Evolutionary conservation across 2,329 filamentous ascomycete species (phyloP).

Genomic region (Epichloe coenophiala): DNA sequence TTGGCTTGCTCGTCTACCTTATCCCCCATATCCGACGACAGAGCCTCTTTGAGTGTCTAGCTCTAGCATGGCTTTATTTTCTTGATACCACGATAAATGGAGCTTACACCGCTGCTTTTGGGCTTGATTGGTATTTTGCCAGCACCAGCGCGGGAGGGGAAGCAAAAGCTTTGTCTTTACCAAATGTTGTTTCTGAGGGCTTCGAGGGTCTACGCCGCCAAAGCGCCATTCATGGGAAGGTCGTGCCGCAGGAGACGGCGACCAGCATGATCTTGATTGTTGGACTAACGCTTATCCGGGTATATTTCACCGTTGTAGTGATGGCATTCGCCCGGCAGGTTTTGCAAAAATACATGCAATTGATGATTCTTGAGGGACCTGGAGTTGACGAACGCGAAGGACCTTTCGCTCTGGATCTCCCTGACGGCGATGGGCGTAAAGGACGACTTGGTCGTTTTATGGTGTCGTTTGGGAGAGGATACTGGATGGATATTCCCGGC

Average conservation of each 20-base stretch:
- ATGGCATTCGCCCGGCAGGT: constrained; percentile 71
- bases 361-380: constrained; percentile 34
- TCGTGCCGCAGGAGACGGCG: constrained; percentile 43
- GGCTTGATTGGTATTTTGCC: constrained; percentile 72
- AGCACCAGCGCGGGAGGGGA: constrained; percentile 31
- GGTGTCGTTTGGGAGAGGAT: constrained; percentile 58
- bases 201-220: constrained; percentile 21
- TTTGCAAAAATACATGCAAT: constrained; percentile 48
- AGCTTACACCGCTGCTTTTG: constrained; percentile 70
- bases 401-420: constrained; percentile 55
- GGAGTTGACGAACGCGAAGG: constrained; percentile 37
- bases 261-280: constrained; percentile 69
- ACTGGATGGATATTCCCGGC: constrained; percentile 65
- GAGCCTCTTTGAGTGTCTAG: constrained; percentile 64
- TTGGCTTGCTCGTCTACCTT: constrained; percentile 55
- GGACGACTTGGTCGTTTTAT: constrained; percentile 69
- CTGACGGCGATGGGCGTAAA: constrained; percentile 67
- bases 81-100: constrained; percentile 73
- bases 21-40: constrained; percentile 69
- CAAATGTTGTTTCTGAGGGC: constrained; percentile 17
- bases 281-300: constrained; percentile 57
- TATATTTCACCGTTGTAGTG: constrained; percentile 76
- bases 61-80: constrained; percentile 74
- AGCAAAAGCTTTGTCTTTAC: constrained; percentile 10
- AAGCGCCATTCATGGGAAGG: constrained; percentile 20